Percentiles rank a stretch among this genome's conserved stretches.
phyloP scores from a whole-genome alignment of 192 early-diverging fungal species.

The Coemansia sp. region DNA sequence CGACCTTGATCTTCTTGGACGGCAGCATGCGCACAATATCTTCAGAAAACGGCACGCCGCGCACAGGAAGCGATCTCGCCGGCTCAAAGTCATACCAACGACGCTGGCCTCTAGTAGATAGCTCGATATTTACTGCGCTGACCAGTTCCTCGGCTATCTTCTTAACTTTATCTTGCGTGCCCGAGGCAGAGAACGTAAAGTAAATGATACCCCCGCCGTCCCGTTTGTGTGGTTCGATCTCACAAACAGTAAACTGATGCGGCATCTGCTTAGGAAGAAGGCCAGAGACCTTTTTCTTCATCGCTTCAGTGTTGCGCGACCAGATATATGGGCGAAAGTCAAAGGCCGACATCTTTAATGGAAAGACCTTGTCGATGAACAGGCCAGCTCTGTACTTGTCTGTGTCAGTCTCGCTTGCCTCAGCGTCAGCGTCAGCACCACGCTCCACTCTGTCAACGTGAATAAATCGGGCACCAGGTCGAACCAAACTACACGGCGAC shows the following conservation, averaged over 20 bases:
- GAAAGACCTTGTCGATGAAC: slow-evolving; percentile 54
- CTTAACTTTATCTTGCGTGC: slow-evolving; percentile 11
- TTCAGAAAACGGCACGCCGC: slow-evolving; percentile 69
- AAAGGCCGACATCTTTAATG: slow-evolving; percentile 44
- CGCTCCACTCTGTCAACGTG: slow-evolving; percentile 23
- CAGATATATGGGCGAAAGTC: slow-evolving; percentile 50
- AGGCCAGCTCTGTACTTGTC: slow-evolving; percentile 40
- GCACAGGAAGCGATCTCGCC: slow-evolving; percentile 66
- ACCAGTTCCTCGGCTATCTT: slow-evolving; percentile 23
- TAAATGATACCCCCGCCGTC: slow-evolving; percentile 51
- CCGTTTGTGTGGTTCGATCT: slow-evolving; percentile 36
- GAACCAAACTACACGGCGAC: neutral
- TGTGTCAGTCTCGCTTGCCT: neutral
- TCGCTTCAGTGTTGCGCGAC: slow-evolving; percentile 30
- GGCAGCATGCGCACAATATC: slow-evolving; percentile 61
- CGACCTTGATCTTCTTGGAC: slow-evolving; percentile 60
- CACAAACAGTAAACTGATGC: slow-evolving; percentile 22
- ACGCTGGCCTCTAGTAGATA: slow-evolving; percentile 57
- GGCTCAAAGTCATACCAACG: slow-evolving; percentile 69
- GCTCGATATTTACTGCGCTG: slow-evolving; percentile 40
- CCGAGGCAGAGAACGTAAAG: slow-evolving; percentile 30
- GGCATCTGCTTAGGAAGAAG: slow-evolving; percentile 39
- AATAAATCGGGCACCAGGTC: slow-evolving; percentile 2
- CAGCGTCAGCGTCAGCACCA: neutral
- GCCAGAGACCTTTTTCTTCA: slow-evolving; percentile 22